Evolutionary conservation across 148 eudicot genomes (phyloP), one percentile per base, ranked within the genome.

Genomic region (Diospyros kaki): DNA sequence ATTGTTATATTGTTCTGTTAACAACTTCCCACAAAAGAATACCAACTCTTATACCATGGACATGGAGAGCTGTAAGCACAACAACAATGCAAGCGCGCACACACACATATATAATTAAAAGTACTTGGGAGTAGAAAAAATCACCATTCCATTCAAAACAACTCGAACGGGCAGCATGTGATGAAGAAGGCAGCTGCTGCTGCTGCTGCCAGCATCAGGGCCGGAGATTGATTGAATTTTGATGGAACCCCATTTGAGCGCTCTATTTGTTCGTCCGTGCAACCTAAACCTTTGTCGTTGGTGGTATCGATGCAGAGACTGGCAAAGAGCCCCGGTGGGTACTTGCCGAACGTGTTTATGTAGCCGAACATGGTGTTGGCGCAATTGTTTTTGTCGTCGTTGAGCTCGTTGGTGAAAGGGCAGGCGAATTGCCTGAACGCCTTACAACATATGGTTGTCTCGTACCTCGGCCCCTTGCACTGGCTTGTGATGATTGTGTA

Each of bases 391-490:
- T 80, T 54, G 70, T 46, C 15, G 78, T 90, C 90, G 51, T 82
- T 88, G 59, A 90, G 60, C 9, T 86, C 59, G 0, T 84, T 84
- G 0, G 75, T 51, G 3, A 52, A 72, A 41, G 91, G 91, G 86
- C 94, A 90, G 2, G 94, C 87, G 28, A 90, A 83, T 68, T 86
- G 79, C 78, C 77, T 83, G 65, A 90, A 83, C 38, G 90, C 83
- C 2, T 66, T 43, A 46, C 94, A 90, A 56, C 94, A 90, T 10
- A 11, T 42, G 6, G 79, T 76, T 2, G 81, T 68, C 3, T 79
- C 3, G 70, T 85, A 90, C 43, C 79, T 81, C 1, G 98, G 98
- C 61, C 98, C 97, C 81, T 91, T 94, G 82, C 98, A 94, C 75
- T 86, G 84, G 87, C 89, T 89, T 71, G 95, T 94, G 48, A 94